Percentiles rank a stretch among this genome's conserved stretches.
Evolutionary conservation across 2,329 filamentous ascomycete species (phyloP).

Genomic region (Eutypa lata): DNA sequence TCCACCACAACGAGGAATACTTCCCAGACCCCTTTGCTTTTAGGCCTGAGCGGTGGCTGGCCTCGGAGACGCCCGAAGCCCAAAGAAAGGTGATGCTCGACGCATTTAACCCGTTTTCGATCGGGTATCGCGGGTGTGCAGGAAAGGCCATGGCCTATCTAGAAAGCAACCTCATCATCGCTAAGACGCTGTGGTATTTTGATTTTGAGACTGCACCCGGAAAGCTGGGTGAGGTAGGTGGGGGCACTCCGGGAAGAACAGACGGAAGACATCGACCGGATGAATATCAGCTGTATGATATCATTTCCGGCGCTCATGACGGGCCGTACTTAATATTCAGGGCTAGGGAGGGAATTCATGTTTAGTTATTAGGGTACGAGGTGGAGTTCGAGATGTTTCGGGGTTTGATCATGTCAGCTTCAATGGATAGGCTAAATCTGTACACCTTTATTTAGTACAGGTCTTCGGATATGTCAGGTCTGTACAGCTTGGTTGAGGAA

Average conservation of each 20-base stretch:
- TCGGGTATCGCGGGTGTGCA: slow-evolving; percentile 37
- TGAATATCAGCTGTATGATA: slow-evolving; percentile 2
- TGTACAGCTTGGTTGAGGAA: no score
- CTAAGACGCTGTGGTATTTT: slow-evolving; percentile 38
- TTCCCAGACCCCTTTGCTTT: slow-evolving; percentile 8
- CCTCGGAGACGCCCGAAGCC: slow-evolving; percentile 1
- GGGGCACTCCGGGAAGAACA: background rate
- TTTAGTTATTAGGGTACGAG: no score
- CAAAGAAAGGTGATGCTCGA: slow-evolving; percentile 9
- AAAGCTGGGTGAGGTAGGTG: slow-evolving; percentile 1
- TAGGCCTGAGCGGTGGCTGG: slow-evolving; percentile 16
- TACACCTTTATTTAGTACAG: no score
- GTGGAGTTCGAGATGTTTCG: no score
- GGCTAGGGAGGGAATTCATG: no score
- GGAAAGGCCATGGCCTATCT: slow-evolving; percentile 44
- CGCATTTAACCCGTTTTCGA: slow-evolving; percentile 32
- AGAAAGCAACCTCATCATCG: slow-evolving; percentile 40
- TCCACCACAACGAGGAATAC: slow-evolving; percentile 12
- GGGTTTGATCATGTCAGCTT: no score
- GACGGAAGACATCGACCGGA: background rate
- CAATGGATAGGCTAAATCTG: no score
- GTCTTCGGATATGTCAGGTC: no score
- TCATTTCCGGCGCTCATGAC: background rate
- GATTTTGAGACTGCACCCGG: slow-evolving; percentile 25
- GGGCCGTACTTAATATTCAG: background rate